Percentiles rank a stretch among this genome's conserved stretches.
phyloP scores from a whole-genome alignment of 1,139 yeast species.

The Wickerhamomyces sp. region DNA sequence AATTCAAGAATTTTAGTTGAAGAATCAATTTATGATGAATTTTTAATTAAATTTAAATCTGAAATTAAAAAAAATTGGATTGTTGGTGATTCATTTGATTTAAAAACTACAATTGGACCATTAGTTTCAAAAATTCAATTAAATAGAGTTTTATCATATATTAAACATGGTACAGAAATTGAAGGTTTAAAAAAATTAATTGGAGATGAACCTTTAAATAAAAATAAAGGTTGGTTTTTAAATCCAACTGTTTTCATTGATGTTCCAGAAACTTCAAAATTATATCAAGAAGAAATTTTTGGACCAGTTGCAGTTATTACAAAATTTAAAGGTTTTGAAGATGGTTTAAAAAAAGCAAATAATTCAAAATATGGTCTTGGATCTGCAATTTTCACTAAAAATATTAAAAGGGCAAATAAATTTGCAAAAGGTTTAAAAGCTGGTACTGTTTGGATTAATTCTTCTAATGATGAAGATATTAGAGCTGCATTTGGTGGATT shows the following conservation, averaged over 20 bases:
- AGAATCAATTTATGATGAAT: slow-evolving; percentile 57
- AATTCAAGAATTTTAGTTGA: slow-evolving; percentile 80
- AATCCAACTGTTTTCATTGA: slow-evolving; percentile 65
- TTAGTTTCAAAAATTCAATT: slow-evolving; percentile 63
- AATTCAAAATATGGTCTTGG: slow-evolving; percentile 63
- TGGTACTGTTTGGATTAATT: slow-evolving; percentile 69
- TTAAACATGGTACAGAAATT: slow-evolving; percentile 58
- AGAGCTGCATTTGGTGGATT: slow-evolving; percentile 71
- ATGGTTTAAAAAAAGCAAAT: slow-evolving; percentile 61
- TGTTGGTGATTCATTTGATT: slow-evolving; percentile 55
- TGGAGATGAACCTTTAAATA: slow-evolving; percentile 35
- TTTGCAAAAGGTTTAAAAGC: slow-evolving; percentile 59
- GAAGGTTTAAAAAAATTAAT: slow-evolving; percentile 32
- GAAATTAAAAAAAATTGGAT: slow-evolving; percentile 45
- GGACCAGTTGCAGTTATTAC: slow-evolving; percentile 58
- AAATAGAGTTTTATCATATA: slow-evolving; percentile 48
- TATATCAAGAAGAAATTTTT: slow-evolving; percentile 71
- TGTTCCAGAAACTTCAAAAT: slow-evolving; percentile 51
- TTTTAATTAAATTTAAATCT: slow-evolving; percentile 42
- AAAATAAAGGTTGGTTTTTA: slow-evolving; percentile 49
- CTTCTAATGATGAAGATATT: slow-evolving; percentile 61
- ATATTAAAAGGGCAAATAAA: slow-evolving; percentile 52
- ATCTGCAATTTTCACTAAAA: slow-evolving; percentile 65
- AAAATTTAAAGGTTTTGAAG: slow-evolving; percentile 55
- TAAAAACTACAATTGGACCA: slow-evolving; percentile 67